phyloP scores from a whole-genome alignment of 2,329 filamentous ascomycete genomes.

The Claviceps spartinae region DNA sequence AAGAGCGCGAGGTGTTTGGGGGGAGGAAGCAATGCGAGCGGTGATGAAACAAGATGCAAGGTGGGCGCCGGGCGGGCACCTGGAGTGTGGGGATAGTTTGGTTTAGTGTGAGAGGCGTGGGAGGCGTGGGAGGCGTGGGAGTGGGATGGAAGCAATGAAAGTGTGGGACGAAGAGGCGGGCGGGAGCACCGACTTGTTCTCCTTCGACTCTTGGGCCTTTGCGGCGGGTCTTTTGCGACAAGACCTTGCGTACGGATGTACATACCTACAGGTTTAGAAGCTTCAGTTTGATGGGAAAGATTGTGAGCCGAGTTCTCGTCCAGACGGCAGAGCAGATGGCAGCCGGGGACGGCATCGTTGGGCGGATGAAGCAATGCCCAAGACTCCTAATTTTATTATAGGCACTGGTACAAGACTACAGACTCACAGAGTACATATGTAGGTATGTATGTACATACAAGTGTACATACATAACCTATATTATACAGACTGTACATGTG shows the following conservation, averaged over 20 bases:
- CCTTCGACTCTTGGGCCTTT: background rate
- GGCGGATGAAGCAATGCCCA: background rate
- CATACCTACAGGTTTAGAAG: background rate
- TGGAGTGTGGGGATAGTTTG: background rate
- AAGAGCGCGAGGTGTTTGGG: constrained; percentile 3
- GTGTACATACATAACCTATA: background rate
- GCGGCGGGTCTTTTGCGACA: background rate
- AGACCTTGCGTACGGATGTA: background rate
- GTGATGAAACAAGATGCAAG: constrained; percentile 8
- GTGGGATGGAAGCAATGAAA: background rate
- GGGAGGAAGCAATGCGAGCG: constrained; percentile 3
- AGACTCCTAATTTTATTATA: background rate
- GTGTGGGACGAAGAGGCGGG: no score
- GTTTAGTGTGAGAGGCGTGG: background rate
- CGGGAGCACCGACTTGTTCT: background rate
- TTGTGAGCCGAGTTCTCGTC: background rate
- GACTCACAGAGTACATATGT: background rate
- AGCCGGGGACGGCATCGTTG: background rate
- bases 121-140: background rate
- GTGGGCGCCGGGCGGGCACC: background rate
- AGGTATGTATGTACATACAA: background rate
- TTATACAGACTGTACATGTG: no score
- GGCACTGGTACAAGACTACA: background rate
- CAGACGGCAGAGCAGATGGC: background rate
- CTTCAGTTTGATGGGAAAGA: background rate